Conservation (phyloP, 2,329 filamentous ascomycete genomes). For the Magnaporthales sp. region DNA sequence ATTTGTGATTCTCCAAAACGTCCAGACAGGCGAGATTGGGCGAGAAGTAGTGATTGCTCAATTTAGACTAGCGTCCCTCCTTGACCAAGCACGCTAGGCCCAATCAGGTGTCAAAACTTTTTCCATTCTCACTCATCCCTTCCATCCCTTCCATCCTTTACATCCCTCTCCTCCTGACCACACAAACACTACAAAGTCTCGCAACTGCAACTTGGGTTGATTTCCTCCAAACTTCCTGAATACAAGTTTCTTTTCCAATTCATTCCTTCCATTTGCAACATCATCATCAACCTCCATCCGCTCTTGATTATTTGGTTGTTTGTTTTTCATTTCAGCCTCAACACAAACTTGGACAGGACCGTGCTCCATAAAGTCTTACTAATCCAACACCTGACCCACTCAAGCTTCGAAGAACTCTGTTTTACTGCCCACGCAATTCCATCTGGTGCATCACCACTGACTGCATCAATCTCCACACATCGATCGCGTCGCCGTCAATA, state of each 20-base stretch:
- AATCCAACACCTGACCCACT: neutral
- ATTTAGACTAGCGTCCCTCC: neutral
- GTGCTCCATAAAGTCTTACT: neutral
- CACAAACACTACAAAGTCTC: neutral
- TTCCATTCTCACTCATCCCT: too few relatives aligned
- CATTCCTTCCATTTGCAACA: neutral
- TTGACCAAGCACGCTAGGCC: neutral
- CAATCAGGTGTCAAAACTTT: neutral
- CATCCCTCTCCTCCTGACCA: neutral
- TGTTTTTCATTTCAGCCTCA: neutral
- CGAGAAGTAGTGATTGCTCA: neutral
- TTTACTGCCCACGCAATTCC: neutral
- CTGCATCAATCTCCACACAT: slow-evolving; percentile 3
- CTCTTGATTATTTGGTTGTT: neutral
- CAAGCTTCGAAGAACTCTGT: neutral
- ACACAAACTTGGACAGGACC: neutral
- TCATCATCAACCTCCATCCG: neutral
- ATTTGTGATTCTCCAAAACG: neutral
- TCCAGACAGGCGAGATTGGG: neutral
- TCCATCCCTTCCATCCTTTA: neutral
- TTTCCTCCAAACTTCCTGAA: neutral
- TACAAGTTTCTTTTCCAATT: neutral
- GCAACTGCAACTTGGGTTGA: neutral
- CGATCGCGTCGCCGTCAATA: slow-evolving; percentile 1
- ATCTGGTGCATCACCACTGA: neutral